Evolutionary conservation across 208 protist species (phyloP), one percentile per base, ranked within the genome.

Genomic region (Tetramitus jugosus): DNA sequence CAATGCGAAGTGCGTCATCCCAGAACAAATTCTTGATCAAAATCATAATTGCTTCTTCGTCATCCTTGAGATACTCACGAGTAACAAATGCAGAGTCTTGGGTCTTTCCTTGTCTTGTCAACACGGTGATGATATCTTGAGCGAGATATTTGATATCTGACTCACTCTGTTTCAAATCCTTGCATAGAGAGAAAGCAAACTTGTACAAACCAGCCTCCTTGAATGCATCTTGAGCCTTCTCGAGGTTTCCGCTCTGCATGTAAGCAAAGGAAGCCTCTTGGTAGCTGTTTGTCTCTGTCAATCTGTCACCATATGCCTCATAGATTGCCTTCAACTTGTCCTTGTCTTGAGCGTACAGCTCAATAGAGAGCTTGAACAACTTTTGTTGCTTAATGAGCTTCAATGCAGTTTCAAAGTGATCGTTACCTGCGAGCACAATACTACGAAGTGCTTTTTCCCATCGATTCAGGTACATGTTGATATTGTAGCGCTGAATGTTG

Each of bases 221-320:
- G 26, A 61, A 77, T 29, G 72, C 1, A 39, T 77, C 1, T 49
- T 53, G 40, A 14, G 72, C 42, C 26, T 77, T 64, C 35, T 64
- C 40, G 23, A 40, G 20, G 0, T 46, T 29, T 23, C 49, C 35
- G 3, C 39, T 3, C 20, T 53, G 13, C 7, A 77, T 10, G 17
- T 40, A 77, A 20, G 45, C 3, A 3, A 68, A 61, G 1, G 20
- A 40, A 33, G 72, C 13, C 49, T 77, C 45, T 31, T 64, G 2
- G 14, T 64, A 40, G 61, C 4, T 37, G 1, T 40, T 26, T 13
- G 6, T 46, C 2, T 0, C 0, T 2, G 35, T 8, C 20, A 77
- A 67, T 23, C 49, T 61, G 33, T 77, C 72, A 46, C 72, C 72
- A 52, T 61, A 77, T 31, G 37, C 45, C 33, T 68, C 72, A 10